These are phyloP conservation scores for Calonectria hongkongensis DNA, from an alignment of 2,329 filamentous ascomycete genomes.

Conservation along the genomic window DNA sequence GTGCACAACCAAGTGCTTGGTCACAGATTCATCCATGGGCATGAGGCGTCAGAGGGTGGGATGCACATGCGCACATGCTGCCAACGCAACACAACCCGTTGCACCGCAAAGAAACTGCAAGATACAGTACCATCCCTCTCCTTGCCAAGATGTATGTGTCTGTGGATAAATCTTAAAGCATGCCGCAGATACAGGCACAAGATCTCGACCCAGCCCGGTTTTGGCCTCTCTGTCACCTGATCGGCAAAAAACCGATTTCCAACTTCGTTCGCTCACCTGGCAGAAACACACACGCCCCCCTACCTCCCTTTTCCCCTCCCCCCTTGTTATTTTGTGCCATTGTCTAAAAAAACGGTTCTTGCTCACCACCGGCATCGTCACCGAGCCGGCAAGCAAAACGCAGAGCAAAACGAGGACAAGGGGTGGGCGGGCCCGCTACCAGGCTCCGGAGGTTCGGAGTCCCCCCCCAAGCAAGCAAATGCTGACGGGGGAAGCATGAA, in stretches of 20 bases:
- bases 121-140: conserved; percentile 35
- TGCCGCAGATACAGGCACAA: conserved; percentile 29
- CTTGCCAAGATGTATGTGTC: conserved; percentile 25
- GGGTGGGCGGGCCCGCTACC: conserved; percentile 19
- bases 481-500: conserved; percentile 9
- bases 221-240: not conserved
- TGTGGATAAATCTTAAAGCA: conserved; percentile 26
- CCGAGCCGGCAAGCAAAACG: conserved; percentile 46
- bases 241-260: conserved; percentile 3
- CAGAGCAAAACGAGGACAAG: conserved; percentile 31
- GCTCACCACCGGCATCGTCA: conserved; percentile 41
- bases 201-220: conserved; percentile 21
- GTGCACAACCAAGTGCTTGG: conserved; percentile 8
- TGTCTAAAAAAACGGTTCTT: conserved; percentile 7
- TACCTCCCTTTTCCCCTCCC: not conserved
- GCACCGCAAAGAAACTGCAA: conserved; percentile 31
- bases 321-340: not conserved
- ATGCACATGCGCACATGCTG: conserved; percentile 34
- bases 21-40: conserved; percentile 18
- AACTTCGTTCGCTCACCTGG: not conserved
- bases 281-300: conserved; percentile 1
- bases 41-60: conserved; percentile 26
- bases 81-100: conserved; percentile 32
- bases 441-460: conserved; percentile 52
- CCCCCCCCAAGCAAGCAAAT: conserved; percentile 30